Conservation (phyloP, 345 rosid species). For the Syzygium grande region DNA sequence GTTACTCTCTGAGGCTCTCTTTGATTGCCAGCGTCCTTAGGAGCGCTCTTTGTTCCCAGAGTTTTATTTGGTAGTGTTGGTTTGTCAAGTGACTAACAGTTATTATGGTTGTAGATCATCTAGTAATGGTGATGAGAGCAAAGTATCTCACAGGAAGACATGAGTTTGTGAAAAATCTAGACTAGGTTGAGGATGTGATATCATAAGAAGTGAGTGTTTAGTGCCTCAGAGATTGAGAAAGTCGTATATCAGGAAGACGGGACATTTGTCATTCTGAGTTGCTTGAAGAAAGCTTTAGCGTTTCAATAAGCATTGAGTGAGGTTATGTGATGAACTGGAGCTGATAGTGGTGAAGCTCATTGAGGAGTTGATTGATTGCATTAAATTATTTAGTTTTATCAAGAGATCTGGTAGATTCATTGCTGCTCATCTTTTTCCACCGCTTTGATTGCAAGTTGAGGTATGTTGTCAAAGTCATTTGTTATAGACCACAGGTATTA, state of each 20-base stretch:
- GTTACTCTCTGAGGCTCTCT: no score
- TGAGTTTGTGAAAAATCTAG: neutral
- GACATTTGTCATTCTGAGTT: no score
- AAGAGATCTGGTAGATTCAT: neutral
- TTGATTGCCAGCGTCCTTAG: neutral
- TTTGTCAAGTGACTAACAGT: neutral
- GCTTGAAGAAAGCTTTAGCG: no score
- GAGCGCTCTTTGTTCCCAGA: neutral
- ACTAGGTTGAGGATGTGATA: neutral
- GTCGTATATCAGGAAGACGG: no score
- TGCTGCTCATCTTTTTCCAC: neutral
- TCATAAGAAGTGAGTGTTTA: neutral
- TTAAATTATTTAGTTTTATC: neutral
- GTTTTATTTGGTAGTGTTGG: neutral
- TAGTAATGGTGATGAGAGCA: neutral
- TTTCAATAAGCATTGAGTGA: no score
- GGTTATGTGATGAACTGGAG: neutral
- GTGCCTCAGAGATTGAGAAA: neutral
- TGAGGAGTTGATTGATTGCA: neutral
- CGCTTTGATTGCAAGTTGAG: no score
- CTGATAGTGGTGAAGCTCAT: neutral
- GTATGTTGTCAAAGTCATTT: neutral
- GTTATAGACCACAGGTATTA: neutral
- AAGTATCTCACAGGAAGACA: neutral
- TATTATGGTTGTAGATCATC: neutral